Base-by-base conservation (phyloP, 805 yeast species). In the Yarrowia deformans region DNA sequence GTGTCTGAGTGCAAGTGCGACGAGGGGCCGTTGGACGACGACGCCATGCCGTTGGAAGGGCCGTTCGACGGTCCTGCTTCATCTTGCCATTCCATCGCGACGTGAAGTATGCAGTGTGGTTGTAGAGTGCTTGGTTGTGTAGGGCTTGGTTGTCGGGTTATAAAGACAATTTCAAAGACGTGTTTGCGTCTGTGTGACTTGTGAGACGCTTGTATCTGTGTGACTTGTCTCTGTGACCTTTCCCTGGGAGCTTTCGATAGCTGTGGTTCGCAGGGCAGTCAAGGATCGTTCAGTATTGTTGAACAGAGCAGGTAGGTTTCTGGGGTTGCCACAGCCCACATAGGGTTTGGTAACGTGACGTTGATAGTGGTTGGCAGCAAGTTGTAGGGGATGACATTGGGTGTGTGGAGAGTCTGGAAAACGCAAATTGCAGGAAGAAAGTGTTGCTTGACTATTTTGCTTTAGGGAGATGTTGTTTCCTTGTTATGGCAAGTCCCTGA, bases 81-180 rank as follows among this genome's bases (percentile, higher is more conserved):
- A 34, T 60, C 66, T 45, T 60, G 66, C 66, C 66, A 60, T 45
- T 60, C 66, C 66, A 60, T 60, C 29, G 29, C 29, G 29, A 23
- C 3, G 3, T 23, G 2, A 2, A 8, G 40, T 43, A 34, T 34
- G 56, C 37, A 14, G 50, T n/a, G 18, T 10, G 9, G 9, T 9
- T 29, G 29, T n/a, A 8, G 14, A 16, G 49, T 45, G 16, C 32
- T 18, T 10, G 10, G 8, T n/a, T n/a, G n/a, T n/a, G n/a, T n/a
- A n/a, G n/a, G n/a, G n/a, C n/a, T n/a, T n/a, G 23, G 34, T 8
- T 45, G 49, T 45, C 10, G 16, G 29, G 29, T 4, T 23, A 2
- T 23, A 23, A 23, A 23, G 29, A 23, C 29, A 4, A 4, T 23
- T 2, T 2, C 4, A 4, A 23, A 23, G 29, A 2, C 3, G 29